phyloP scores from a whole-genome alignment of 495 filamentous ascomycete genomes.

The Aspergillus indologenus region DNA sequence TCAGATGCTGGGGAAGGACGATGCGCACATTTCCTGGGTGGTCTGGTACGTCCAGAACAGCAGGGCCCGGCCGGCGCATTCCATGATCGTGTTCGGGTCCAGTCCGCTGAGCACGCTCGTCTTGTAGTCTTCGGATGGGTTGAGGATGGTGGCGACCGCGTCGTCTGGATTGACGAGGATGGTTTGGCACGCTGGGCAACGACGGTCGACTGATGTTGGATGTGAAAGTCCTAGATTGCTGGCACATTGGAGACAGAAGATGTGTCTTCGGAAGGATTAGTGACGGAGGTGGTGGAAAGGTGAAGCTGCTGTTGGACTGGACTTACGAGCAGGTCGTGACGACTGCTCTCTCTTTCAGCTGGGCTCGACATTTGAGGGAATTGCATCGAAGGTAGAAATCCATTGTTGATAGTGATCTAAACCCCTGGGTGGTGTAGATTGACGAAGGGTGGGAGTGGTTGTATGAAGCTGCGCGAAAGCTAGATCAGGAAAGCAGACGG shows the following conservation, averaged over 20 bases:
- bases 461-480: neutral
- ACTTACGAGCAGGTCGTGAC: conserved; percentile 86
- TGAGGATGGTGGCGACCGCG: conserved; percentile 69
- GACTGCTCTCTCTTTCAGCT: conserved; percentile 71
- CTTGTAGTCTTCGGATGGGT: conserved; percentile 91
- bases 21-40: conserved; percentile 90
- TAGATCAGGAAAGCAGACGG: neutral
- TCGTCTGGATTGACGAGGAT: conserved; percentile 72
- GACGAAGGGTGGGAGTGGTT: neutral
- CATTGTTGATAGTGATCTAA: conserved; percentile 41
- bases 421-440: neutral
- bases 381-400: conserved; percentile 79
- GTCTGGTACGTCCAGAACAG: conserved; percentile 92
- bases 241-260: conserved; percentile 80
- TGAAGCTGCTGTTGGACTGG: conserved; percentile 2
- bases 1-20: conserved; percentile 10
- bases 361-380: conserved; percentile 69
- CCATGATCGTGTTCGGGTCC: conserved; percentile 81
- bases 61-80: conserved; percentile 80
- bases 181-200: conserved; percentile 81
- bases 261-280: conserved; percentile 59
- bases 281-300: neutral
- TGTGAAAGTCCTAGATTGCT: conserved; percentile 62
- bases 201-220: conserved; percentile 50
- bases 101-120: conserved; percentile 84